These are phyloP conservation scores for Plasmodium billcollinsi DNA, from an alignment of 169 alveolate genomes.

Conservation along the genomic window DNA sequence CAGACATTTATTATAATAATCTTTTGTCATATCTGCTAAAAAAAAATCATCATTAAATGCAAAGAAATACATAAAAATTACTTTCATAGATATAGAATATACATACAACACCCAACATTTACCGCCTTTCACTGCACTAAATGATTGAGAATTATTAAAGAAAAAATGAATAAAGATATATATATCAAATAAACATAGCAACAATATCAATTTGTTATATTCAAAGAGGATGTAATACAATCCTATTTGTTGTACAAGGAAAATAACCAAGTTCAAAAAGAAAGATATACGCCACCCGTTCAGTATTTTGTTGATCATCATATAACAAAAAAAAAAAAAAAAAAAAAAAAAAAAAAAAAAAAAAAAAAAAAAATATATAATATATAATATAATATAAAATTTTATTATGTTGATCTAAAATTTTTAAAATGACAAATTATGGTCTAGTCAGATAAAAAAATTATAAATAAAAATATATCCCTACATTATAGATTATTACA, in stretches of 20 bases:
- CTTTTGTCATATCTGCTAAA: slow-evolving; percentile 76
- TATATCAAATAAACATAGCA: slow-evolving; percentile 80
- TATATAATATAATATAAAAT: not conserved
- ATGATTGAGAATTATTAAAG: slow-evolving; percentile 78
- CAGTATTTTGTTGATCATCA: slow-evolving; percentile 78
- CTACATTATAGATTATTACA: too few species aligned
- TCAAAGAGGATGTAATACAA: slow-evolving; percentile 81
- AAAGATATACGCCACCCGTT: slow-evolving; percentile 83
- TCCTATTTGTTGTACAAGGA: slow-evolving; percentile 80
- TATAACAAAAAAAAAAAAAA: not conserved
- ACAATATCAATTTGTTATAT: slow-evolving; percentile 73
- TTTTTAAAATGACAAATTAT: not conserved
- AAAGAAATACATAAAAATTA: slow-evolving; percentile 79
- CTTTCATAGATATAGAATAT: slow-evolving; percentile 81
- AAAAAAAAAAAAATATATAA: not conserved
- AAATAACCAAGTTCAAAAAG: slow-evolving; percentile 76
- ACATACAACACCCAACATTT: slow-evolving; percentile 85
- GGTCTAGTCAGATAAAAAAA: too few species aligned
- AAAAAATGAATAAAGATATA: slow-evolving; percentile 79
- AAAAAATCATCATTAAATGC: slow-evolving; percentile 78
- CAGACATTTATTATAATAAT: slow-evolving; percentile 72
- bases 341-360: slow-evolving; percentile 4
- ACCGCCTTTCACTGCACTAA: slow-evolving; percentile 84
- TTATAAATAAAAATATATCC: too few species aligned
- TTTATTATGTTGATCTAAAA: not conserved